Percentiles rank a stretch among this genome's conserved stretches.
Evolutionary conservation across 805 yeast genomes (phyloP).

Genomic region (Yamadazyma laniorum): DNA sequence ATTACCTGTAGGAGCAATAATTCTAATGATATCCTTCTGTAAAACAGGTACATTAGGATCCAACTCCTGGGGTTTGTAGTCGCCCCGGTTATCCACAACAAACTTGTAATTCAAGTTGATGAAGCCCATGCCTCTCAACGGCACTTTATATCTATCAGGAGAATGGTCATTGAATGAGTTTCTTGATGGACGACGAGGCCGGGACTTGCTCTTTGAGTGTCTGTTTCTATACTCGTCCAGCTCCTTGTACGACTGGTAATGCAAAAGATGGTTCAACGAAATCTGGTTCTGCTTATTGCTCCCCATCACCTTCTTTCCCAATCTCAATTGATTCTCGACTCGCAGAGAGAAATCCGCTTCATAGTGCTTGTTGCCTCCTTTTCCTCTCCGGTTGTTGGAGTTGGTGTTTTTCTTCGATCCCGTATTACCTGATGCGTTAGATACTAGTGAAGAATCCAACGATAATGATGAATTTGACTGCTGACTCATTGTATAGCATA

Average conservation of each 20-base stretch:
- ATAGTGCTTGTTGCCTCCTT: too few relatives aligned
- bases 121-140: slow-evolving; percentile 61
- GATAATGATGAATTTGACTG: background rate
- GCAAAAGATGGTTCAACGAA: slow-evolving; percentile 59
- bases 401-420: too few relatives aligned
- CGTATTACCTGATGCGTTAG: too few relatives aligned
- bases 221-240: slow-evolving; percentile 34
- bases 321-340: background rate
- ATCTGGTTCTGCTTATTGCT: slow-evolving; percentile 9
- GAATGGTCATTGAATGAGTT: slow-evolving; percentile 7
- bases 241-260: slow-evolving; percentile 46
- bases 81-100: slow-evolving; percentile 64
- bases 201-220: slow-evolving; percentile 16
- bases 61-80: slow-evolving; percentile 53
- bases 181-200: slow-evolving; percentile 9
- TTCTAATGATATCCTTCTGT: slow-evolving; percentile 60
- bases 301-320: slow-evolving; percentile 3
- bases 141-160: slow-evolving; percentile 30
- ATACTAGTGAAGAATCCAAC: background rate
- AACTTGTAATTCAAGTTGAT: slow-evolving; percentile 85
- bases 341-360: background rate
- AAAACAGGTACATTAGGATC: slow-evolving; percentile 79
- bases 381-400: too few relatives aligned
- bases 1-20: slow-evolving; percentile 70
- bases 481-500: background rate